Conservation (phyloP, 345 rosid species). For the Sonneratia alba region DNA sequence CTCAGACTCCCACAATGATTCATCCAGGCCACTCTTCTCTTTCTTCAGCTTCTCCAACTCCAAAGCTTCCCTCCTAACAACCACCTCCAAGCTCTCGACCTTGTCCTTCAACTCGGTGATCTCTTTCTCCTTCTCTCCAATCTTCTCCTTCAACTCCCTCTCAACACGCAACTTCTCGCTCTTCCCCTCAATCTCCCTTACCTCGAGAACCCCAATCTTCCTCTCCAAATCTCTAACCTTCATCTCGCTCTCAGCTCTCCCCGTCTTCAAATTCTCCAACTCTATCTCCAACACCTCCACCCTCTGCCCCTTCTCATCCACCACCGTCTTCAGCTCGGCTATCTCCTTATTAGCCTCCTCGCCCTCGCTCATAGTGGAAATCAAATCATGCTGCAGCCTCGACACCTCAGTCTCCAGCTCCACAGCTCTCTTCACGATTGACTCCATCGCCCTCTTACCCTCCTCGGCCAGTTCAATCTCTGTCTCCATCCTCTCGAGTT, state of each 20-base stretch:
- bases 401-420: constrained; percentile 56
- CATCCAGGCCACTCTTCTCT: constrained; percentile 30
- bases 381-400: constrained; percentile 57
- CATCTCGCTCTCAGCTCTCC: constrained; percentile 44
- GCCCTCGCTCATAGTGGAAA: constrained; percentile 32
- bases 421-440: constrained; percentile 39
- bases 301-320: constrained; percentile 34
- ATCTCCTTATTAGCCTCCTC: constrained; percentile 41
- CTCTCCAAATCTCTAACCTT: constrained; percentile 64
- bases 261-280: constrained; percentile 44
- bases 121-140: constrained; percentile 44
- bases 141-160: constrained; percentile 46
- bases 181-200: constrained; percentile 52
- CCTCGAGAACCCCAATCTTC: constrained; percentile 47
- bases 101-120: constrained; percentile 29
- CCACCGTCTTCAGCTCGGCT: constrained; percentile 26
- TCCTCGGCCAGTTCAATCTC: constrained; percentile 47
- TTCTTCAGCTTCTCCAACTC: constrained; percentile 29
- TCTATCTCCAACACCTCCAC: constrained; percentile 36
- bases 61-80: constrained; percentile 17
- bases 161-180: constrained; percentile 52
- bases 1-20: constrained; percentile 21
- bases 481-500: constrained; percentile 28
- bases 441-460: constrained; percentile 36
- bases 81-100: constrained; percentile 31